Conservation (phyloP, 345 rosid species). For the Syzygium jambos region DNA sequence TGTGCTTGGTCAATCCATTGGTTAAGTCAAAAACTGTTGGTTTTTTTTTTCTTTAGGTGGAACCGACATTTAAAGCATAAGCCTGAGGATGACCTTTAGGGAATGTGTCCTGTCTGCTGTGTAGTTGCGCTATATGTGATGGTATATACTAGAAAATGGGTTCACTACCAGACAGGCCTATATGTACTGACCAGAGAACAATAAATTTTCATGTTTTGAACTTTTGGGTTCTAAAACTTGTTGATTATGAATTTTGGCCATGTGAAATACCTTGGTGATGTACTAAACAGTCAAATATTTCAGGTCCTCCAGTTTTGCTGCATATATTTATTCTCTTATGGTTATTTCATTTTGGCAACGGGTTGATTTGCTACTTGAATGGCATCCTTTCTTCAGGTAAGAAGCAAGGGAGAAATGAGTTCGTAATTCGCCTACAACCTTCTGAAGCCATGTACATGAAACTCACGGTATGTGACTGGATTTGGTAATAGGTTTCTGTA, state of each 20-base stretch:
- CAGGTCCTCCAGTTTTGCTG: neutral
- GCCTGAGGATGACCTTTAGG: neutral
- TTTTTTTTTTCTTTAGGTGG: neutral
- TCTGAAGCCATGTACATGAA: constrained; percentile 98
- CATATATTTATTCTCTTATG: neutral
- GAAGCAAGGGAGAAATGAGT: constrained; percentile 97
- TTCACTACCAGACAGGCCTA: neutral
- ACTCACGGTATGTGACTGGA: constrained; percentile 56
- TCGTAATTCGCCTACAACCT: constrained; percentile 95
- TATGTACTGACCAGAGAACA: neutral
- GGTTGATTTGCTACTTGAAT: neutral
- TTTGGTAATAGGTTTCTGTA: neutral
- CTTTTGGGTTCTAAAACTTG: neutral
- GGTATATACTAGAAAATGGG: neutral
- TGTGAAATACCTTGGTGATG: neutral
- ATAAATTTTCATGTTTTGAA: neutral
- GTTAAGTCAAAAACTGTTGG: neutral
- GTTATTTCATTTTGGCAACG: neutral
- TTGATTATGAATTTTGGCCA: neutral
- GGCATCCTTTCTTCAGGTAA: constrained; percentile 33
- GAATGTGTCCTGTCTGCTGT: neutral
- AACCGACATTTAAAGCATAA: neutral
- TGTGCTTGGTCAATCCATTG: neutral
- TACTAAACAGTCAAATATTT: neutral
- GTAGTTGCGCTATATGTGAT: neutral